Conservation (phyloP, 805 yeast species). For the Kazachstania bromeliacearum region DNA sequence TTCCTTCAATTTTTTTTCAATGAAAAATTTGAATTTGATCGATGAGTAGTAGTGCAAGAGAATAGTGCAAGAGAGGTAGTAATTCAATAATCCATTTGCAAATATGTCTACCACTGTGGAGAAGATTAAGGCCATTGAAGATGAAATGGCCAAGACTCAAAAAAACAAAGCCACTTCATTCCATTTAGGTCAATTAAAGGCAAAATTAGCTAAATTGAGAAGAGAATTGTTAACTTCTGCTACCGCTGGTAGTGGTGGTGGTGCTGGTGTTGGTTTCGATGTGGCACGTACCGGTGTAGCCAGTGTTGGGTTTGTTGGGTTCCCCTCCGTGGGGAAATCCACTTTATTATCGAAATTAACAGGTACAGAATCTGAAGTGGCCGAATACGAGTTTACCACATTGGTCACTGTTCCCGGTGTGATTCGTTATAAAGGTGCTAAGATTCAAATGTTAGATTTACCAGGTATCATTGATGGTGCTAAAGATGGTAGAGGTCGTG, state of each 20-base stretch:
- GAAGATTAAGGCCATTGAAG: conserved; percentile 80
- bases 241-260: conserved; percentile 74
- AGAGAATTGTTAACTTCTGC: conserved; percentile 76
- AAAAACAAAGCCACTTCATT: conserved; percentile 96
- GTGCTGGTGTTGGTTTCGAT: conserved; percentile 90
- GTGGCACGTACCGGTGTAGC: conserved; percentile 99
- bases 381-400: conserved; percentile 95
- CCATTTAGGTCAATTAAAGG: conserved; percentile 95
- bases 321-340: conserved; percentile 85
- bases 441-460: conserved; percentile 88
- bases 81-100: too few relatives aligned
- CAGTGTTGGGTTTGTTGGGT: conserved; percentile 94
- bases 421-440: conserved; percentile 92
- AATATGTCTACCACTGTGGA: conserved; percentile 60
- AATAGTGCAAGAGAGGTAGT: too few relatives aligned
- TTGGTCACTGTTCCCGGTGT: conserved; percentile 97
- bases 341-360: conserved; percentile 82
- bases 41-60: too few relatives aligned
- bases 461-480: conserved; percentile 92
- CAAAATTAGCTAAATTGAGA: conserved; percentile 89
- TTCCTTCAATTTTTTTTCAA: too few relatives aligned
- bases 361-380: conserved; percentile 96
- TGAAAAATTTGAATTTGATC: background rate
- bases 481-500: conserved; percentile 85
- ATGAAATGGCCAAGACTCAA: conserved; percentile 96